These are phyloP conservation scores for Fusarium liriodendri DNA, from an alignment of 2,329 filamentous ascomycete genomes.

Conservation along the genomic window DNA sequence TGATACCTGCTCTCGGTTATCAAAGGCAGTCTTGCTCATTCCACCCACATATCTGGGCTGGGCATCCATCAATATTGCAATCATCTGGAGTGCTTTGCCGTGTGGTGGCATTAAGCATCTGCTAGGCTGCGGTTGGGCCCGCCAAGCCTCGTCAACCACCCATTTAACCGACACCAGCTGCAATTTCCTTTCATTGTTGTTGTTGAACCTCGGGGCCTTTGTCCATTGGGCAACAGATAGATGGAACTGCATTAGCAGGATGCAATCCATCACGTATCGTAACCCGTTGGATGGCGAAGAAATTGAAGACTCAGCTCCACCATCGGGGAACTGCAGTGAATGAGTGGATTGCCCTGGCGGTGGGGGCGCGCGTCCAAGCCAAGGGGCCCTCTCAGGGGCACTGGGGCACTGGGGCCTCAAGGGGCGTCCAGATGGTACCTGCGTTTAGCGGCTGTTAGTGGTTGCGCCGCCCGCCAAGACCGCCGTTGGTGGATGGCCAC, in stretches of 20 bases:
- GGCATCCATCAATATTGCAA: conserved; percentile 6
- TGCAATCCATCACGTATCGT: neutral
- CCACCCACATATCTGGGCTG: neutral
- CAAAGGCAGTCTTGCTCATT: neutral
- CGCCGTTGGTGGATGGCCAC: conserved; percentile 29
- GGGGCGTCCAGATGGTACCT: conserved; percentile 33
- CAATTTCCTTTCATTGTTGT: neutral
- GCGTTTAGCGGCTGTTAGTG: conserved; percentile 36
- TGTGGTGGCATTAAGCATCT: conserved; percentile 26
- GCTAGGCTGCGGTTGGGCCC: conserved; percentile 4
- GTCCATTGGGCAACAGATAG: conserved; percentile 10
- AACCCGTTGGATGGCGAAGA: conserved; percentile 4
- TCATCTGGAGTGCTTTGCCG: neutral
- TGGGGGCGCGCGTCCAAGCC: conserved; percentile 12
- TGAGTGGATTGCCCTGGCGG: conserved; percentile 3
- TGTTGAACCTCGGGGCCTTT: neutral
- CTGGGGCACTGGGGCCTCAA: conserved; percentile 20
- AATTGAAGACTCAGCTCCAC: neutral
- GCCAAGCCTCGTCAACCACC: conserved; percentile 13
- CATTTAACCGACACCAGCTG: conserved; percentile 6
- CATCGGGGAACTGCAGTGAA: conserved; percentile 5
- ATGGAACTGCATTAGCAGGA: conserved; percentile 3
- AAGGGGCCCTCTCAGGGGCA: conserved; percentile 17
- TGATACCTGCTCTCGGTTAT: neutral
- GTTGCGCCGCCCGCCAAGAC: conserved; percentile 27